Conservation (phyloP, 805 yeast species). For the Saturnispora bothae region DNA sequence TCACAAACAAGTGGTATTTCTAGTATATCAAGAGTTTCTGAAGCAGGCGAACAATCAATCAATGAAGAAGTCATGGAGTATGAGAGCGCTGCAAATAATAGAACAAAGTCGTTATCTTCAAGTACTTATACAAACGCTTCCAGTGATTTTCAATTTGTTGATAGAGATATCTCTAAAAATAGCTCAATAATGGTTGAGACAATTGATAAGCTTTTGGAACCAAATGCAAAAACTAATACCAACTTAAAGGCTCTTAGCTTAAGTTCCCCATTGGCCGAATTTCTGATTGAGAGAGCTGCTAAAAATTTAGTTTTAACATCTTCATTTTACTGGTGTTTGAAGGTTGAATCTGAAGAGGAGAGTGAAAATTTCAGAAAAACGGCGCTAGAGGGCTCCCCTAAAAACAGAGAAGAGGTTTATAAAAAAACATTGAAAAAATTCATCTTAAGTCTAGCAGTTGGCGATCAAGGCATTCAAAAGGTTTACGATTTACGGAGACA, state of each 20-base stretch:
- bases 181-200: constrained; percentile 14
- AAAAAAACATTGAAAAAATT: constrained; percentile 23
- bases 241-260: constrained; percentile 5
- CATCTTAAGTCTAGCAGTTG: constrained; percentile 17
- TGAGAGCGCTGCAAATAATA: constrained; percentile 8
- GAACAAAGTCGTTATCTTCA: constrained; percentile 2
- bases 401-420: constrained; percentile 13
- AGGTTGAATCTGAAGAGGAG: constrained; percentile 75
- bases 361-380: neutral
- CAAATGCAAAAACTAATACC: constrained; percentile 8
- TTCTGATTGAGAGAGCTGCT: constrained; percentile 63
- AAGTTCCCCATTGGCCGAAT: constrained; percentile 54
- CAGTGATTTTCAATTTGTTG: constrained; percentile 26
- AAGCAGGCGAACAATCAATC: constrained; percentile 8
- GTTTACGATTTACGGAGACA: constrained; percentile 34
- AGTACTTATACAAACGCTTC: constrained; percentile 19
- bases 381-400: neutral
- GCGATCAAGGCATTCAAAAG: constrained; percentile 21
- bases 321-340: constrained; percentile 84
- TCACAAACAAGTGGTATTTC: constrained; percentile 4
- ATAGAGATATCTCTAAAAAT: constrained; percentile 17
- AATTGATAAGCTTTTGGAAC: constrained; percentile 15
- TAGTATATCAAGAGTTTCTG: constrained; percentile 2
- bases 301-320: constrained; percentile 61
- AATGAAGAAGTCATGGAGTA: constrained; percentile 11